These are phyloP conservation scores for Tolypocladium ovalisporum DNA, from an alignment of 2,329 filamentous ascomycete species.

Conservation along the genomic window DNA sequence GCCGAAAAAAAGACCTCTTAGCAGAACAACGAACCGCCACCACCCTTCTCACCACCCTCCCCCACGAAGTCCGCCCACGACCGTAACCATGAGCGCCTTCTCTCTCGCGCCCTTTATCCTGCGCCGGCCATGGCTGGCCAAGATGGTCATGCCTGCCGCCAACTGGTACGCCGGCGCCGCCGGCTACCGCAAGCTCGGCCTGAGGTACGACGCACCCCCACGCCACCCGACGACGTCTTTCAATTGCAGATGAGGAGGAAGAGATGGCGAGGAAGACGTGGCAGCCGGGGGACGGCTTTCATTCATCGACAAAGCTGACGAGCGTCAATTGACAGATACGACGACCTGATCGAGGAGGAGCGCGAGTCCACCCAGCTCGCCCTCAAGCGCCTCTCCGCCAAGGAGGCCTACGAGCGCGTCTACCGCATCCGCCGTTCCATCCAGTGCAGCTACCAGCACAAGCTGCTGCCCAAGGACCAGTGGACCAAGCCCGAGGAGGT, in stretches of 20 bases:
- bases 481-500: constrained; percentile 49
- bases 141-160: constrained; percentile 66
- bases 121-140: constrained; percentile 78
- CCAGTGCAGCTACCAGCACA: constrained; percentile 59
- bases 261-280: too few relatives aligned
- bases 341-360: constrained; percentile 93
- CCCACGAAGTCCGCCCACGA: constrained; percentile 7
- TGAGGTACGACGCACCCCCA: constrained; percentile 53
- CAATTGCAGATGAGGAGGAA: neutral
- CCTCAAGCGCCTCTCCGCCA: constrained; percentile 78
- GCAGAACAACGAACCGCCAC: neutral
- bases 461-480: constrained; percentile 50
- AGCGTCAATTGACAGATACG: constrained; percentile 49
- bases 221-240: neutral
- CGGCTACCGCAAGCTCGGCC: constrained; percentile 86
- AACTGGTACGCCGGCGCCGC: constrained; percentile 83
- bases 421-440: constrained; percentile 94
- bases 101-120: constrained; percentile 64
- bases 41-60: neutral
- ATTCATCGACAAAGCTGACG: constrained; percentile 11
- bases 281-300: neutral
- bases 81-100: constrained; percentile 51
- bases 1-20: constrained; percentile 7
- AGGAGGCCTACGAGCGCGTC: constrained; percentile 92
- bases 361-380: constrained; percentile 76